Evolutionary conservation across 2,329 filamentous ascomycete species (phyloP), one percentile per base, ranked within the genome.

Genomic region (Thielaviopsis cerberus): DNA sequence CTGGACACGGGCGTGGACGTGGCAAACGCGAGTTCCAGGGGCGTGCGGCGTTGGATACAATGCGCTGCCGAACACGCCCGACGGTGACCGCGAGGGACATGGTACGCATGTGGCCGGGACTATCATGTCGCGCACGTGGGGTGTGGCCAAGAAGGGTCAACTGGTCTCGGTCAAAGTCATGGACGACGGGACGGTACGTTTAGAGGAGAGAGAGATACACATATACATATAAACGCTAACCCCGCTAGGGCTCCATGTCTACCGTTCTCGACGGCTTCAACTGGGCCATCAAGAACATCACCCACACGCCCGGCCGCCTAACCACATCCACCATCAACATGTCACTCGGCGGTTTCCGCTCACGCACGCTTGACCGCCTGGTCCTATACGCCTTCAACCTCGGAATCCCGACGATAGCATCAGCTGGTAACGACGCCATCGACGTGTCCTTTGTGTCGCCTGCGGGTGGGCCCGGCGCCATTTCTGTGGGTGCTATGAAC

Each of bases 81-180:
- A 64, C 26, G 61, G 61, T n/a, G 68, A 69, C 57, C 61, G 66
- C 37, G 61, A 65, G 58, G 72, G 73, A 37, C 73, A 75, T 63
- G 73, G 72, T 48, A 75, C 73, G 13, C 68, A 71, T 51, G 67
- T 69, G 23, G 64, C 69, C 8, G 55, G 57, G 1, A 61, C 57
- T 11, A 59, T 61, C 20, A 54, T 24, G 1, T 53, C 53, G 8
- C 30, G 45, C 20, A 53, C 54, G 13, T 59, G 57, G n/a, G 60
- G 55, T 17, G 64, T 67, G 30, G 70, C 74, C 15, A 76, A 76
- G 66, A 69, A 70, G 63, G 67, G 70, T 4, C 70, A 66, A 23
- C 61, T 77, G 7, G 63, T 75, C 20, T 70, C 70, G 25, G 72
- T 75, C 60, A 76, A 76, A 67, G 73, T 76, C 30, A 70, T 76